Evolutionary conservation across 2,329 filamentous ascomycete genomes (phyloP).

Genomic region (Diaporthe ilicicola): DNA sequence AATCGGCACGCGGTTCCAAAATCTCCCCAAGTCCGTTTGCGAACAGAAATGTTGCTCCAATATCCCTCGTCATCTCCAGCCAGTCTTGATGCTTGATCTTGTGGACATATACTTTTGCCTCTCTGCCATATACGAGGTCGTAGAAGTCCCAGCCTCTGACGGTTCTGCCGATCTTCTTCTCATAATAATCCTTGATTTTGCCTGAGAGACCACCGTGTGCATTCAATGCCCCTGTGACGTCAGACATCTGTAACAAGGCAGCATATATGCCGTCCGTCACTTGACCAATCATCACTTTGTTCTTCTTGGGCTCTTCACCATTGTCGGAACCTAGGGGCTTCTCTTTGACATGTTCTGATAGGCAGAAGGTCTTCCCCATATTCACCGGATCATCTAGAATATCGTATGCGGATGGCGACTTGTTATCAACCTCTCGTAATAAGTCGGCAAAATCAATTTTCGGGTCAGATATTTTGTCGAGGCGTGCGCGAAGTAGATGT

Average conservation of each 20-base stretch:
- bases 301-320: not conserved
- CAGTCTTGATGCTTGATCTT: not conserved
- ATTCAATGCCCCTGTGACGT: not conserved
- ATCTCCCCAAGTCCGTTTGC: not conserved
- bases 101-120: not conserved
- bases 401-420: not conserved
- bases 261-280: not conserved
- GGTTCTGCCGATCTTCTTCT: not conserved
- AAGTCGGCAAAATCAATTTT: too few relatives aligned
- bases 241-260: not conserved
- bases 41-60: not conserved
- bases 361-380: not conserved
- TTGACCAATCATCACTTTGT: not conserved
- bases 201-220: not conserved
- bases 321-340: not conserved
- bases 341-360: not conserved
- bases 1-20: not conserved
- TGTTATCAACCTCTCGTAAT: too few relatives aligned
- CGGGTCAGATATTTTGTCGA: not conserved
- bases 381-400: not conserved
- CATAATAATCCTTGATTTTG: not conserved
- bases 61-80: not conserved
- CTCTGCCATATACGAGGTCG: accelerated
- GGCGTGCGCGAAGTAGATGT: not conserved
- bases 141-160: not conserved